Conservation (phyloP, 345 rosid species). For the Eucalyptus globulus region DNA sequence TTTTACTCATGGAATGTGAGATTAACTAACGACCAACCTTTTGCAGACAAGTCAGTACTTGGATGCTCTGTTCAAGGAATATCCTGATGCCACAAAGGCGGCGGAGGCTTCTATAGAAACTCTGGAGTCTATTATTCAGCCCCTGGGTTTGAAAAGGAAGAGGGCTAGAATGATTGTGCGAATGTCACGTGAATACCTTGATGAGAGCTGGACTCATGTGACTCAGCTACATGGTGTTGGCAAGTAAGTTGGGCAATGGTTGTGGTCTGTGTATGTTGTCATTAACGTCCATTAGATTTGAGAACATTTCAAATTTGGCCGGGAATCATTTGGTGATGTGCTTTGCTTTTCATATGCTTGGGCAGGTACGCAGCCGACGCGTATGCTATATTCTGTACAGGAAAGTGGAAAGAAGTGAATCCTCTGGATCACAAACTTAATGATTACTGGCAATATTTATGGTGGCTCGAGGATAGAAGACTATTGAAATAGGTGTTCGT, state of each 20-base stretch:
- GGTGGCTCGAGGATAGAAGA: background rate
- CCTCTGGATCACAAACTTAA: conserved; percentile 67
- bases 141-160: conserved; percentile 52
- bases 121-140: conserved; percentile 30
- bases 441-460: conserved; percentile 60
- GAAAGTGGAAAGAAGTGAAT: conserved; percentile 55
- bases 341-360: background rate
- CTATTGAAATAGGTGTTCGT: background rate
- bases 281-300: background rate
- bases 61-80: conserved; percentile 33
- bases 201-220: conserved; percentile 66
- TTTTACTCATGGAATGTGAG: background rate
- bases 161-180: conserved; percentile 44
- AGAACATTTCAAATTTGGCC: background rate
- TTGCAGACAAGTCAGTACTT: conserved; percentile 36
- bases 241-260: conserved; percentile 25
- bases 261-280: background rate
- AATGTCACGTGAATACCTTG: conserved; percentile 54
- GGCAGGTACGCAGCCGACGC: conserved; percentile 87
- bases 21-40: background rate
- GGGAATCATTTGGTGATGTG: background rate
- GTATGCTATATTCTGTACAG: conserved; percentile 80
- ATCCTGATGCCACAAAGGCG: conserved; percentile 63
- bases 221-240: conserved; percentile 73
- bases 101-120: conserved; percentile 18